Conservation (phyloP, 371 early-diverging fungal genomes). For the Fennellomyces sp. region DNA sequence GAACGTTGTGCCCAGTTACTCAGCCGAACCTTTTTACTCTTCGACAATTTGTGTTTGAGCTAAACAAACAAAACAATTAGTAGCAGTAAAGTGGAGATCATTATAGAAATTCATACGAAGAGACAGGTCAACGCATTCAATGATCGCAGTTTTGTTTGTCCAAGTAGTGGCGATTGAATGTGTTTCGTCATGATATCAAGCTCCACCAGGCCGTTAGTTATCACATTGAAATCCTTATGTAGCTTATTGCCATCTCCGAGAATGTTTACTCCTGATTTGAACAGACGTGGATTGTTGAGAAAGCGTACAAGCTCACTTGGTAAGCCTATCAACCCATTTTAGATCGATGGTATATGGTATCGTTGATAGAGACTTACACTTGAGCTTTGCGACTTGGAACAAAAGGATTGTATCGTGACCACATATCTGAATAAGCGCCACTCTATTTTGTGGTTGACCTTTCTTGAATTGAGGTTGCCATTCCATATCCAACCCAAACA, state of each 20-base stretch:
- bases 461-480: constrained; percentile 54
- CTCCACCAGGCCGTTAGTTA: constrained; percentile 54
- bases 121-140: background rate
- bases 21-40: constrained; percentile 38
- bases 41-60: constrained; percentile 45
- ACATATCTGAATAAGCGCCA: constrained; percentile 57
- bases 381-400: constrained; percentile 49
- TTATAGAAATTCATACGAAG: too few species aligned
- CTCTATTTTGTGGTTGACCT: constrained; percentile 38
- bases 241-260: constrained; percentile 51
- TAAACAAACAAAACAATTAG: constrained; percentile 12
- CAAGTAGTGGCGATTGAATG: background rate
- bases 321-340: constrained; percentile 24
- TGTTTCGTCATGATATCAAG: background rate
- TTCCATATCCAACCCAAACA: constrained; percentile 61
- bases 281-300: constrained; percentile 31
- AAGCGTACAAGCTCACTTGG: constrained; percentile 38
- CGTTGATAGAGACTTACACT: constrained; percentile 24
- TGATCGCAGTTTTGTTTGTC: background rate
- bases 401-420: constrained; percentile 40
- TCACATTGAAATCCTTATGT: constrained; percentile 50
- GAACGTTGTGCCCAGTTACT: constrained; percentile 50
- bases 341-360: too few species aligned
- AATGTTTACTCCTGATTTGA: constrained; percentile 62
- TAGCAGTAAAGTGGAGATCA: background rate